phyloP scores from a whole-genome alignment of 1,284 basidiomycete genomes.

The Cystobasidium sp. region DNA sequence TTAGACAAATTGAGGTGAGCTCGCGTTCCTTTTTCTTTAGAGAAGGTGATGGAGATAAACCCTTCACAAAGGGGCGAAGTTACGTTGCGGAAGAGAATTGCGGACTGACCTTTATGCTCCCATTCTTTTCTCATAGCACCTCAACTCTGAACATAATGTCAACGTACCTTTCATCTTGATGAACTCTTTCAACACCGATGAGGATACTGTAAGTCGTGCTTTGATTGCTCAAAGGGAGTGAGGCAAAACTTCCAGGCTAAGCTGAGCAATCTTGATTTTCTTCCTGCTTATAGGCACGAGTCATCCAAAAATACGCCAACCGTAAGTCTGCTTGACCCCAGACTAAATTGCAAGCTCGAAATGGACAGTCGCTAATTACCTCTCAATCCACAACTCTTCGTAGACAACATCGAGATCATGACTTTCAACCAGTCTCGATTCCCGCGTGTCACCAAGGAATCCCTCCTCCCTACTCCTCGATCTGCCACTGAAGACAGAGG shows the following conservation, averaged over 20 bases:
- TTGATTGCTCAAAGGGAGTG: not conserved
- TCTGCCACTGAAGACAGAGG: slow-evolving; percentile 85
- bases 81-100: not conserved
- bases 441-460: slow-evolving; percentile 68
- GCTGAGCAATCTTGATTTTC: too few relatives aligned
- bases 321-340: slow-evolving; percentile 54
- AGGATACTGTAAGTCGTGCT: slow-evolving; percentile 72
- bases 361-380: too few relatives aligned
- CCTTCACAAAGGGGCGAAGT: not conserved
- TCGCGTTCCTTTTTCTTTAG: not conserved
- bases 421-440: slow-evolving; percentile 97
- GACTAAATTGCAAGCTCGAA: too few relatives aligned
- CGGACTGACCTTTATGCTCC: not conserved
- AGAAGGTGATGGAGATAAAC: not conserved
- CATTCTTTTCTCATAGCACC: slow-evolving; percentile 57
- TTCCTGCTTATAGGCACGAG: slow-evolving; percentile 61
- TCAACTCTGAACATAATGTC: slow-evolving; percentile 66
- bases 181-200: slow-evolving; percentile 99
- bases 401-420: slow-evolving; percentile 82
- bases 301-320: slow-evolving; percentile 99
- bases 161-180: slow-evolving; percentile 98
- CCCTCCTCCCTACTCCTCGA: slow-evolving; percentile 43
- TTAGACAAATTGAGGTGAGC: slow-evolving; percentile 86
- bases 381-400: not conserved
- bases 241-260: not conserved